Conservation (phyloP, 2,329 filamentous ascomycete species). For the Akanthomyces uredinophilus region DNA sequence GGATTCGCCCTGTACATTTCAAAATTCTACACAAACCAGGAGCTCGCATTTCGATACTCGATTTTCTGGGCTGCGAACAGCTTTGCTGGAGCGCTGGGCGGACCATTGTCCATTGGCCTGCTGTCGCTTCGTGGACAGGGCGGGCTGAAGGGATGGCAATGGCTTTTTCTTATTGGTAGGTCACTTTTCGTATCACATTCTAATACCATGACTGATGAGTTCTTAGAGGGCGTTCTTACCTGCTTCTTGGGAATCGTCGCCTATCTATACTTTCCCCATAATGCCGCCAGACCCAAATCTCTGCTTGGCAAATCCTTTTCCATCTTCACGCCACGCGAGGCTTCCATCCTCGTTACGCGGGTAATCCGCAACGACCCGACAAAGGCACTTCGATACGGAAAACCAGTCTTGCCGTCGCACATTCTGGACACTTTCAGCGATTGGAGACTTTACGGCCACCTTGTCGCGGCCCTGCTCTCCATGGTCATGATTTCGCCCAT, state of each 20-base stretch:
- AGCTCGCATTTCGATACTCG: conserved; percentile 24
- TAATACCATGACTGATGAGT: background rate
- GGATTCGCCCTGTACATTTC: conserved; percentile 29
- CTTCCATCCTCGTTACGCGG: conserved; percentile 24
- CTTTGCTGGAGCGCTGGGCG: conserved; percentile 24
- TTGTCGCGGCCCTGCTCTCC: conserved; percentile 23
- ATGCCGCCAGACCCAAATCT: conserved; percentile 21
- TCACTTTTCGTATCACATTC: accelerated
- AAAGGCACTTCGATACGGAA: conserved; percentile 22
- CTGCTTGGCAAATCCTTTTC: conserved; percentile 23
- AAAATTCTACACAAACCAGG: conserved; percentile 25
- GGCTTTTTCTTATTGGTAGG: conserved; percentile 27
- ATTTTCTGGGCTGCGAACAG: conserved; percentile 28
- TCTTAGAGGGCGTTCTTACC: conserved; percentile 24
- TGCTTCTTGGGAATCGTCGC: conserved; percentile 21
- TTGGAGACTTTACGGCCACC: conserved; percentile 26
- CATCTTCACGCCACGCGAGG: conserved; percentile 23
- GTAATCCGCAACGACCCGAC: conserved; percentile 27
- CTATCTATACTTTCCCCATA: conserved; percentile 26
- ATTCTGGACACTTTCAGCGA: conserved; percentile 24
- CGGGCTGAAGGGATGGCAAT: conserved; percentile 26
- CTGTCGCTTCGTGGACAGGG: conserved; percentile 23
- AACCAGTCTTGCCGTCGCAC: conserved; percentile 22
- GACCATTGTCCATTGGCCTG: conserved; percentile 24
- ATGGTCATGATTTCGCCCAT: conserved; percentile 29